These are phyloP conservation scores for Trichophaea hybrida DNA, from an alignment of 2,329 filamentous ascomycete genomes.

Conservation along the genomic window DNA sequence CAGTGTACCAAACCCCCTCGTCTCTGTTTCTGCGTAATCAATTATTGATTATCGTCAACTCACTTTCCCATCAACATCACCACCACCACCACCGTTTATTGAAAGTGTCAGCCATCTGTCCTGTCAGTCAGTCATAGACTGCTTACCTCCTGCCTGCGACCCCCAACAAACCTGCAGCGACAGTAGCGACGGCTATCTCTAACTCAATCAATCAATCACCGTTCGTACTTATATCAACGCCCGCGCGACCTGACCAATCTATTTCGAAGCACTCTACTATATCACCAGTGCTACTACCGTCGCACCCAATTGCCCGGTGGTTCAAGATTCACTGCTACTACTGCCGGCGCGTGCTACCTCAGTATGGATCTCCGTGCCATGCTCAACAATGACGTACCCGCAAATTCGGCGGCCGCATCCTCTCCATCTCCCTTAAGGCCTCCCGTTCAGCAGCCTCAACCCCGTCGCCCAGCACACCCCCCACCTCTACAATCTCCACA, in stretches of 20 bases:
- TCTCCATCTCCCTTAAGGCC: conserved; percentile 13
- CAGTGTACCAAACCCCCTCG: too few species aligned
- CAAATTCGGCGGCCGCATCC: conserved; percentile 15
- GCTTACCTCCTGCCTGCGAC: not conserved
- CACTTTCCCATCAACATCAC: not conserved
- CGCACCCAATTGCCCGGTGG: not conserved
- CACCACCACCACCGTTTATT: not conserved
- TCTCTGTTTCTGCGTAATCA: not conserved
- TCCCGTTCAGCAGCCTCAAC: conserved; percentile 10
- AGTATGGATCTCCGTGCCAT: conserved; percentile 27
- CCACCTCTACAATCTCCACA: conserved; percentile 4
- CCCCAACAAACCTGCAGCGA: not conserved
- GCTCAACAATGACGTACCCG: conserved; percentile 24
- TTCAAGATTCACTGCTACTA: not conserved
- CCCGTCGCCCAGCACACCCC: conserved; percentile 13
- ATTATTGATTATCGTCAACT: not conserved
- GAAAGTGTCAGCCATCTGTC: too few species aligned
- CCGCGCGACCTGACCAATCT: not conserved
- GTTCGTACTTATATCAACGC: not conserved
- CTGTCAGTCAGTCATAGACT: too few species aligned
- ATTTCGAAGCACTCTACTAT: not conserved
- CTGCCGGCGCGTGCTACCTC: conserved; percentile 3
- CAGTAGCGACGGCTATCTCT: not conserved
- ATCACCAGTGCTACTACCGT: not conserved
- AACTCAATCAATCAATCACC: not conserved